Evolutionary conservation across 306 rosid genomes (phyloP).

Genomic region (Quercus robur): DNA sequence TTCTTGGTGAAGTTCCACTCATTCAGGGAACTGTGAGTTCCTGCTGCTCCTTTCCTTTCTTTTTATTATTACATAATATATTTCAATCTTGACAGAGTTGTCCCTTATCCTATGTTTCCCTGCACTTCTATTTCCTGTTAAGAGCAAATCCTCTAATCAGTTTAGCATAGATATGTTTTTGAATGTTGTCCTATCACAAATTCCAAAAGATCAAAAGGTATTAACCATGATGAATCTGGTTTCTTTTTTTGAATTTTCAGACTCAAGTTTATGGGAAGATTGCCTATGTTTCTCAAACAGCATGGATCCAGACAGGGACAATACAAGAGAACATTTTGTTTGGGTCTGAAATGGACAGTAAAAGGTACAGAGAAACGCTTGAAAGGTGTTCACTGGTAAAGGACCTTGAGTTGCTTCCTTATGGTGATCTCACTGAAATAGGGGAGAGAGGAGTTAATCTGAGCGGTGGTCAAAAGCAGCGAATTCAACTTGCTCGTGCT

Average conservation of each 20-base stretch:
- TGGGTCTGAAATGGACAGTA: slow-evolving; percentile 63
- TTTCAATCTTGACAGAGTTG: not conserved
- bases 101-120: not conserved
- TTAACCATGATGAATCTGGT: not conserved
- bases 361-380: slow-evolving; percentile 61
- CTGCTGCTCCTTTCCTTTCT: not conserved
- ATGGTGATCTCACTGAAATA: slow-evolving; percentile 84
- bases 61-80: not conserved
- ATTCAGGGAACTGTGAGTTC: slow-evolving; percentile 57
- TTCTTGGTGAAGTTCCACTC: slow-evolving; percentile 79
- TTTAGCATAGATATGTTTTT: not conserved
- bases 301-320: slow-evolving; percentile 91
- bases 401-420: slow-evolving; percentile 78
- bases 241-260: slow-evolving; percentile 34
- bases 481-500: slow-evolving; percentile 96
- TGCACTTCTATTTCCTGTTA: not conserved
- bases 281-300: slow-evolving; percentile 88
- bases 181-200: not conserved
- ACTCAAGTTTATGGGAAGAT: slow-evolving; percentile 65
- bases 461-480: slow-evolving; percentile 94
- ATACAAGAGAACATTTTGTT: slow-evolving; percentile 77
- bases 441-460: slow-evolving; percentile 95
- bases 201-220: not conserved
- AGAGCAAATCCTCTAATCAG: not conserved
- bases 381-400: slow-evolving; percentile 77